A percentile compares a stretch with the other conserved stretches of the same genome.
phyloP scores from a whole-genome alignment of 345 rosid species.

The Conringia planisiliqua region DNA sequence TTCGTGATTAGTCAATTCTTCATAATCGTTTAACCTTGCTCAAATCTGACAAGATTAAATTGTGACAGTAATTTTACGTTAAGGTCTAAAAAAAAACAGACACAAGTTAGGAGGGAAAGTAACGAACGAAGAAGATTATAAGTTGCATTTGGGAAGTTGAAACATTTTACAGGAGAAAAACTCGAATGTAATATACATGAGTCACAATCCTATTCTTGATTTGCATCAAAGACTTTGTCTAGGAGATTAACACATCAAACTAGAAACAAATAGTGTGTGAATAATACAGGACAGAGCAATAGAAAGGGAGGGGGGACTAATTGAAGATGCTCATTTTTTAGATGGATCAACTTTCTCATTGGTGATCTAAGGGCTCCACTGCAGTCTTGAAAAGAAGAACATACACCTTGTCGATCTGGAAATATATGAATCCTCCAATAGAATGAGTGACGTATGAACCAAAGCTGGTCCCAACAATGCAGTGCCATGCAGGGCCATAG shows the following conservation, averaged over 20 bases:
- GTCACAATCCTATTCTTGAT: not conserved
- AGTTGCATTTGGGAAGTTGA: too few relatives aligned
- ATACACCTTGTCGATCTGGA: slow-evolving; percentile 83
- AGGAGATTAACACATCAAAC: slow-evolving; percentile 2
- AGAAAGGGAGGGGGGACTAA: not conserved
- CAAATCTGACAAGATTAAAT: too few relatives aligned
- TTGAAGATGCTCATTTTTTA: not conserved
- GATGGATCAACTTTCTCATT: slow-evolving; percentile 1
- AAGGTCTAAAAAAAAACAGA: too few relatives aligned
- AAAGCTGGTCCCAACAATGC: slow-evolving; percentile 95
- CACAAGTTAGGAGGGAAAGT: too few relatives aligned
- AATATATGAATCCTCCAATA: slow-evolving; percentile 86
- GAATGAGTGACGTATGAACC: slow-evolving; percentile 97
- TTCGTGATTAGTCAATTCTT: too few relatives aligned
- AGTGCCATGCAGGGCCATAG: slow-evolving; percentile 97
- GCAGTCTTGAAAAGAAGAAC: slow-evolving; percentile 93
- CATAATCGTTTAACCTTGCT: too few relatives aligned
- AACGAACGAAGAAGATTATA: too few relatives aligned
- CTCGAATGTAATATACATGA: slow-evolving; percentile 6
- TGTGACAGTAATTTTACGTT: too few relatives aligned
- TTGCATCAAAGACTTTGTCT: not conserved
- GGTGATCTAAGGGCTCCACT: slow-evolving; percentile 77
- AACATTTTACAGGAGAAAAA: too few relatives aligned
- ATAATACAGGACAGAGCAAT: not conserved
- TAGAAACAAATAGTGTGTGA: not conserved